Evolutionary conservation across 352 stramenopile genomes (phyloP).

Genomic region (Phytophthora hybrid): DNA sequence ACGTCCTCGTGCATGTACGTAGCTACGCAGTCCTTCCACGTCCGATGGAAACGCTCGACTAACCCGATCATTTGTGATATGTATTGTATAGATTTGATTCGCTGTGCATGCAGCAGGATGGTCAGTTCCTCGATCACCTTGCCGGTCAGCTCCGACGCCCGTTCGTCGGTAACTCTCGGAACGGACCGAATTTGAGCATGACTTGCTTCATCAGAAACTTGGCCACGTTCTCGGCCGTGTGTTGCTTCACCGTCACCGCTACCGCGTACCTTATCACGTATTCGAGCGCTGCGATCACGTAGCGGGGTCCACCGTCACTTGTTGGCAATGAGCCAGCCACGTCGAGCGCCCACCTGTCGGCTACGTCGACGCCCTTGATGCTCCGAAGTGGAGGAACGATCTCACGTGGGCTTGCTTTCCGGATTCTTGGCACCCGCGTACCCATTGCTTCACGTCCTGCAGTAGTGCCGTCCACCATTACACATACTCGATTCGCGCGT

Average conservation of each 20-base stretch:
- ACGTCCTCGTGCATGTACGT: neutral
- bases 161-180: neutral
- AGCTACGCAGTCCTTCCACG: neutral
- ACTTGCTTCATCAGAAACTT: neutral
- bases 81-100: neutral
- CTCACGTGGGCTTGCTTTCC: no score
- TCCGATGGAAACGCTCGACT: neutral
- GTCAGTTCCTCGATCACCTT: no score
- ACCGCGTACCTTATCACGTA: neutral
- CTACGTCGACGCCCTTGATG: no score
- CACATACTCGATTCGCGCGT: no score
- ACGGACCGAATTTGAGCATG: neutral
- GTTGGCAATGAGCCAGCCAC: no score
- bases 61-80: neutral
- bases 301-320: neutral
- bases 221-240: neutral
- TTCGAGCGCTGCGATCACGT: neutral
- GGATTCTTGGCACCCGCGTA: no score
- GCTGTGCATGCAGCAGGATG: neutral
- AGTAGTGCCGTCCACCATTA: no score
- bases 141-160: neutral
- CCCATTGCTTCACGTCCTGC: no score
- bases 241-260: neutral
- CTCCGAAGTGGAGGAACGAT: no score
- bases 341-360: neutral